These are phyloP conservation scores for Volvox africanus DNA, from an alignment of 139 green algal genomes.

Conservation along the genomic window DNA sequence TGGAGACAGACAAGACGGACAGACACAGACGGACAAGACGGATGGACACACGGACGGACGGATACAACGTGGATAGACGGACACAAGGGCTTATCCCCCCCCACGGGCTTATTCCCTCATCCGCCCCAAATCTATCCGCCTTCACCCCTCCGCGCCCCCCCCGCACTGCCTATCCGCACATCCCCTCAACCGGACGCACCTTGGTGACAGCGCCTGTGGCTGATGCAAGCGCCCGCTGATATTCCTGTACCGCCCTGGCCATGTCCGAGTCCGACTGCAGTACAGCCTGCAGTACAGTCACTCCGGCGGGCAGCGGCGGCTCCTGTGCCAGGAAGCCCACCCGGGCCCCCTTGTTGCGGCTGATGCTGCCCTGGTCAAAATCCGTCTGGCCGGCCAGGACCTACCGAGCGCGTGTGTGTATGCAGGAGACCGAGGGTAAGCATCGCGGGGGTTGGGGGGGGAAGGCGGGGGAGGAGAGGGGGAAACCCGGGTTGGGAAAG, in stretches of 20 bases:
- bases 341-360: slow-evolving; percentile 45
- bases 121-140: too few species aligned
- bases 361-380: slow-evolving; percentile 23
- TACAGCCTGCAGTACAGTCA: slow-evolving; percentile 64
- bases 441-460: too few species aligned
- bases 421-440: too few species aligned
- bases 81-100: neutral
- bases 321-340: slow-evolving; percentile 75
- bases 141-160: neutral
- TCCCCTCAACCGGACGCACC: slow-evolving; percentile 17
- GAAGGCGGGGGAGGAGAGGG: too few species aligned
- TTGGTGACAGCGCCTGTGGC: slow-evolving; percentile 53
- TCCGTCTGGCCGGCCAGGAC: slow-evolving; percentile 17
- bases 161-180: neutral
- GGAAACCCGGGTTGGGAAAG: too few species aligned
- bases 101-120: neutral
- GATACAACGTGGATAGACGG: neutral
- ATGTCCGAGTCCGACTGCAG: slow-evolving; percentile 58
- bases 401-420: too few species aligned
- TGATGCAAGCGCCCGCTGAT: slow-evolving; percentile 51
- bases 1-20: too few species aligned
- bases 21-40: too few species aligned
- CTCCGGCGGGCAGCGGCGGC: slow-evolving; percentile 49
- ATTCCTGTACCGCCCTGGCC: slow-evolving; percentile 58
- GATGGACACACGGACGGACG: too few species aligned